A percentile compares a stretch with the other conserved stretches of the same genome.
Evolutionary conservation across 2,329 filamentous ascomycete species (phyloP).

Genomic region (Macrophomina tecta): DNA sequence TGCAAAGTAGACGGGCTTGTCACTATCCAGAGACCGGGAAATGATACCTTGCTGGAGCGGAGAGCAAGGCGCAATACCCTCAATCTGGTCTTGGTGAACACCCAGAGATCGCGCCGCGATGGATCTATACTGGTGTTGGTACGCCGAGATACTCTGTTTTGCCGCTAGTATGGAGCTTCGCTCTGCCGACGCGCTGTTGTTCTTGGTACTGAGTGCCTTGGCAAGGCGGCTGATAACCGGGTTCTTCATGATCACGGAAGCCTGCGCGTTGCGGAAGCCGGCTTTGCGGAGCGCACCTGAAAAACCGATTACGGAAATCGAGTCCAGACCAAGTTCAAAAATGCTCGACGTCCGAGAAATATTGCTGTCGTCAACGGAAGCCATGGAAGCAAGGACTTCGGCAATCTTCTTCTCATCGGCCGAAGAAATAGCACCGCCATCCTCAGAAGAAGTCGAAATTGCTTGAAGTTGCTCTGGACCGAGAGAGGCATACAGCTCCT

Average conservation of each 20-base stretch:
- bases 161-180: slow-evolving; percentile 53
- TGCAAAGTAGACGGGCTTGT: slow-evolving; percentile 74
- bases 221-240: slow-evolving; percentile 50
- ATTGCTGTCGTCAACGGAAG: slow-evolving; percentile 50
- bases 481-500: slow-evolving; percentile 67
- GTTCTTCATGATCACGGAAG: slow-evolving; percentile 70
- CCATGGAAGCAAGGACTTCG: slow-evolving; percentile 60
- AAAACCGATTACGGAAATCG: slow-evolving; percentile 79
- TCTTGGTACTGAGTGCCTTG: slow-evolving; percentile 37
- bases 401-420: slow-evolving; percentile 57
- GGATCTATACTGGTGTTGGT: slow-evolving; percentile 65
- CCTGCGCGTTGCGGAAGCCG: slow-evolving; percentile 66
- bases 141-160: slow-evolving; percentile 68
- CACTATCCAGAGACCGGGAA: slow-evolving; percentile 67
- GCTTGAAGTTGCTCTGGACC: slow-evolving; percentile 66
- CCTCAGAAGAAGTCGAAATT: slow-evolving; percentile 44
- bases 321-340: slow-evolving; percentile 87
- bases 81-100: slow-evolving; percentile 61
- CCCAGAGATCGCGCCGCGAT: slow-evolving; percentile 60
- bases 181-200: slow-evolving; percentile 13
- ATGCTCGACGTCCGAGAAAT: slow-evolving; percentile 68
- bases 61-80: slow-evolving; percentile 81
- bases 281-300: slow-evolving; percentile 66
- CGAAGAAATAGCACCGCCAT: slow-evolving; percentile 38
- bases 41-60: slow-evolving; percentile 88